phyloP scores from a whole-genome alignment of 1,284 basidiomycete species.

The Peniophora sp. region DNA sequence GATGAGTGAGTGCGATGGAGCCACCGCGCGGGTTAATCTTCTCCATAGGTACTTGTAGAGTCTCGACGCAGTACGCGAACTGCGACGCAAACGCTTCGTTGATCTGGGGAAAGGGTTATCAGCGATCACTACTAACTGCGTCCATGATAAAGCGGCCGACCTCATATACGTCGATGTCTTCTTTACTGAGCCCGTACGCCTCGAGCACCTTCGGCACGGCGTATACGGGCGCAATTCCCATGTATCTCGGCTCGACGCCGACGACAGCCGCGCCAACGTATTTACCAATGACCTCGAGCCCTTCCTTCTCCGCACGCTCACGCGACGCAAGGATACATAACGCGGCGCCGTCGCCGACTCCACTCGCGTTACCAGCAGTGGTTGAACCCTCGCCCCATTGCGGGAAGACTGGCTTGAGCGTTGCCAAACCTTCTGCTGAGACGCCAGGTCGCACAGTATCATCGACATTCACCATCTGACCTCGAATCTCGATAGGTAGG shows the following conservation, averaged over 20 bases:
- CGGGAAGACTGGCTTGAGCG: conserved; percentile 69
- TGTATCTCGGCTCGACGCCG: conserved; percentile 79
- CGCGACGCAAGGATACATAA: conserved; percentile 84
- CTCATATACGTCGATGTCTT: conserved; percentile 88
- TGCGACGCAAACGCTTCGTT: conserved; percentile 82
- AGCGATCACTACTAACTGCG: too few species aligned
- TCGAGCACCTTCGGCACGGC: conserved; percentile 79
- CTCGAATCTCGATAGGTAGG: conserved; percentile 62
- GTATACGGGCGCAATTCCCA: conserved; percentile 81
- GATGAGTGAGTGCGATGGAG: conserved; percentile 79
- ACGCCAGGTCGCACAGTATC: conserved; percentile 79
- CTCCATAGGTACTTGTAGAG: conserved; percentile 71
- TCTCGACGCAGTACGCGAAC: conserved; percentile 74
- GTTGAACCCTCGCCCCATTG: conserved; percentile 72
- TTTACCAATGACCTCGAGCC: conserved; percentile 85
- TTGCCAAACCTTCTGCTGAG: conserved; percentile 57
- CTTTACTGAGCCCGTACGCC: conserved; percentile 66
- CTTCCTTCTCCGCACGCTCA: conserved; percentile 75
- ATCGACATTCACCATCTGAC: conserved; percentile 54
- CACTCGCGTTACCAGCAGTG: conserved; percentile 89
- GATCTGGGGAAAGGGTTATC: conserved; percentile 35
- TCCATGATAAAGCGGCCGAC: conserved; percentile 27
- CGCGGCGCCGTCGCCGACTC: conserved; percentile 93
- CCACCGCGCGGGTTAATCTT: conserved; percentile 91
- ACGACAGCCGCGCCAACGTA: conserved; percentile 79